Percentiles rank a stretch among this genome's conserved stretches.
Evolutionary conservation across 805 yeast genomes (phyloP).

Genomic region (Aciculoconidium aculeatum): DNA sequence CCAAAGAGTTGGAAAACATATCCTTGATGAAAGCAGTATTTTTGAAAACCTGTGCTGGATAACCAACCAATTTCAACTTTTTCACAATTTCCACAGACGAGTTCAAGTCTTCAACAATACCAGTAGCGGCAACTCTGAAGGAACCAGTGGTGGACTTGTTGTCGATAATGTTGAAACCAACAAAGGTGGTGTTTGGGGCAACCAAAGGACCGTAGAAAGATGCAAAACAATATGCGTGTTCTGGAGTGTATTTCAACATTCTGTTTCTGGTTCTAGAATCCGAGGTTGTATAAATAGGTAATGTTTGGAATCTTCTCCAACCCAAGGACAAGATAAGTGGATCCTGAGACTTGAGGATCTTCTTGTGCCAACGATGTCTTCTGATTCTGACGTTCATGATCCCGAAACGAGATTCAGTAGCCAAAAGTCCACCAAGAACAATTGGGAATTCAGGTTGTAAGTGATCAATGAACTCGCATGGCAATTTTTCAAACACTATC

Average conservation of each 20-base stretch:
- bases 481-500: slow-evolving; percentile 72
- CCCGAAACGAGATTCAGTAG: slow-evolving; percentile 91
- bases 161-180: slow-evolving; percentile 88
- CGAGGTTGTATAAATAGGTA: slow-evolving; percentile 92
- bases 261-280: slow-evolving; percentile 97
- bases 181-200: slow-evolving; percentile 95
- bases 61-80: slow-evolving; percentile 90
- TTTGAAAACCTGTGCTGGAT: slow-evolving; percentile 88
- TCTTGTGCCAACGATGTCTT: slow-evolving; percentile 98
- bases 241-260: slow-evolving; percentile 97
- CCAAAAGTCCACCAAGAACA: slow-evolving; percentile 82
- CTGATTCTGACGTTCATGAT: slow-evolving; percentile 88
- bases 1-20: slow-evolving; percentile 88
- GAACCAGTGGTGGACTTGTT: slow-evolving; percentile 79
- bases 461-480: slow-evolving; percentile 85
- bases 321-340: slow-evolving; percentile 92
- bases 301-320: slow-evolving; percentile 97
- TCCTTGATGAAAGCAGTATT: slow-evolving; percentile 97
- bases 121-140: slow-evolving; percentile 95
- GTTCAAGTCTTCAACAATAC: slow-evolving; percentile 91
- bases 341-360: slow-evolving; percentile 90
- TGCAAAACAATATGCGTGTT: slow-evolving; percentile 93
- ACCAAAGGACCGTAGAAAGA: slow-evolving; percentile 96
- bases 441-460: slow-evolving; percentile 84
- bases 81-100: slow-evolving; percentile 88